Evolutionary conservation across 495 filamentous ascomycete genomes (phyloP).

Genomic region (Trichoderma erinaceum): DNA sequence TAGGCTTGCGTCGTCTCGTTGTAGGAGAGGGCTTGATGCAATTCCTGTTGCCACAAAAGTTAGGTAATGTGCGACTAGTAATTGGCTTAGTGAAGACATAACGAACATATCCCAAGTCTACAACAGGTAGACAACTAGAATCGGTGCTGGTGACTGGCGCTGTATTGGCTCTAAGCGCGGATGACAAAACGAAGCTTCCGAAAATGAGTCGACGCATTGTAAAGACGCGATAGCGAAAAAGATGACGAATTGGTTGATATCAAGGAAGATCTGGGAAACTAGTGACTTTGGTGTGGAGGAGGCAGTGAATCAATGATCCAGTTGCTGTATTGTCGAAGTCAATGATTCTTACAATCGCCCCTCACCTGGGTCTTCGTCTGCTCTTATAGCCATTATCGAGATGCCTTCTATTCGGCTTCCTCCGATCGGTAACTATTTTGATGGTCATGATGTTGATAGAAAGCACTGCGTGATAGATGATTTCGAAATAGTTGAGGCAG

Average conservation of each 20-base stretch:
- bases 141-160: not conserved
- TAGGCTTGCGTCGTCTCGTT: constrained; percentile 23
- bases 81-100: not conserved
- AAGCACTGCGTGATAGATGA: not conserved
- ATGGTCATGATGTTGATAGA: not conserved
- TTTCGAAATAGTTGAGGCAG: not conserved
- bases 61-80: not conserved
- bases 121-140: not conserved
- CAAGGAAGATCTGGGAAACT: not conserved
- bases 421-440: not conserved
- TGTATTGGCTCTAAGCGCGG: not conserved
- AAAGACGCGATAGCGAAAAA: not conserved
- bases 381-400: too few species aligned
- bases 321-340: not conserved
- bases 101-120: not conserved
- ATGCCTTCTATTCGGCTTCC: too few species aligned
- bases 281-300: not conserved
- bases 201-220: not conserved
- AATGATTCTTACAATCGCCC: not conserved
- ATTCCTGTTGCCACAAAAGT: not conserved
- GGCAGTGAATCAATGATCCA: not conserved
- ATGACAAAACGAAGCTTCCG: not conserved
- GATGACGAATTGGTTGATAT: not conserved
- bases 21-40: not conserved
- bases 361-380: too few species aligned